Base-by-base conservation (phyloP, 441 rosid genomes). In the Croton laevigatus region DNA sequence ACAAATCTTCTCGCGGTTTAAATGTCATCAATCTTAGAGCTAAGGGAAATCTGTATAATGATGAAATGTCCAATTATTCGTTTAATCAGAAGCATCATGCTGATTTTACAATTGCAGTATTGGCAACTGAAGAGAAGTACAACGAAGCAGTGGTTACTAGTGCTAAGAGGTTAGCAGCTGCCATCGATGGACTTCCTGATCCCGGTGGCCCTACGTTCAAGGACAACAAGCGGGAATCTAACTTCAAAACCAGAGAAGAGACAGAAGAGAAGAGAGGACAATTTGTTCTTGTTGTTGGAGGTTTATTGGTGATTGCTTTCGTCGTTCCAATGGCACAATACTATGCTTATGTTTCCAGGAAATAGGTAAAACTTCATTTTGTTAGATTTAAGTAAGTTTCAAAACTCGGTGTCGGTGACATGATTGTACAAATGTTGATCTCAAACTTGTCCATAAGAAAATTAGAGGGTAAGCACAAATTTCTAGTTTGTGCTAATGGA, bases 271-370 rank as follows among this genome's bases (percentile, higher is more conserved):
- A 94, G 79, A 78, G 97, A 44, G 98, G 98, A 63, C 98, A 94
- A 60, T 94, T 91, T 81, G 84, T 84, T 82, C 90, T 94, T 37
- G 98, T 94, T 27, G 97, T 94, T 76, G 97, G 98, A 65, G 97
- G 97, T 58, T 75, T 91, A 58, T 83, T 94, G 80, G 99, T 89
- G 71, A 86, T 94, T 79, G 94, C 98, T 69, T 94, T 91, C 60
- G 91, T 91, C 27, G 97, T 91, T 84, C 98, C 97, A 7, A 94
- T 94, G 98, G 97, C 97, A 40, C 97, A 94, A 68, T 94, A 94
- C 80, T 91, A 81, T 79, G 97, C 97, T 64, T 94, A 94, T 80
- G 86, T 94, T 65, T 94, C 99, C 70, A 89, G 69, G 81, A 94
- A 89, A 81, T 92, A 83, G 82, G 68, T 22, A 32, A 40, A 48